Evolutionary conservation across 106 monocot genomes (phyloP).

Genomic region (Chionographis japonica): DNA sequence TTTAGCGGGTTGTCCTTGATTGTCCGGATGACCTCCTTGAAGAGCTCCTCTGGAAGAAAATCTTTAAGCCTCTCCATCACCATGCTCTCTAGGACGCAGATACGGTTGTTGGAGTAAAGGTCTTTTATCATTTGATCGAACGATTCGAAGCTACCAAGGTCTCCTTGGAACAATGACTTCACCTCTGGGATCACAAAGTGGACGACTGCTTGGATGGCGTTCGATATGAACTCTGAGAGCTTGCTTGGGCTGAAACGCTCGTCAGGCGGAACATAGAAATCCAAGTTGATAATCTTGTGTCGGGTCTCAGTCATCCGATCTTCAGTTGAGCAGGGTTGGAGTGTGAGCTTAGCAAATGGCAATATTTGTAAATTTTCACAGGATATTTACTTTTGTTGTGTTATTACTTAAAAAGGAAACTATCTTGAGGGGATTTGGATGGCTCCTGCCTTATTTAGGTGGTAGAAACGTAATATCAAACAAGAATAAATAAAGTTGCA

Average conservation of each 20-base stretch:
- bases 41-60: slow-evolving; percentile 41
- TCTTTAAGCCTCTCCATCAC: slow-evolving; percentile 39
- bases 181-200: slow-evolving; percentile 58
- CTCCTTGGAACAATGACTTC: slow-evolving; percentile 29
- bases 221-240: slow-evolving; percentile 55
- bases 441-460: no score
- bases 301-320: slow-evolving; percentile 42
- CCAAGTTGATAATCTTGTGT: slow-evolving; percentile 30
- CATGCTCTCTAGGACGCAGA: slow-evolving; percentile 7
- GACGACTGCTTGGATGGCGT: slow-evolving; percentile 43
- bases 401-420: no score
- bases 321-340: slow-evolving; percentile 2
- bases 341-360: neutral
- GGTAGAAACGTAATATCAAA: no score
- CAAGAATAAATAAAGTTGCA: no score
- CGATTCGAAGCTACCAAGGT: slow-evolving; percentile 37
- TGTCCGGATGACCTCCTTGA: slow-evolving; percentile 14
- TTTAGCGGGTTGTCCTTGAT: slow-evolving; percentile 31
- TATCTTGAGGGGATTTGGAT: no score
- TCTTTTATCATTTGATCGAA: slow-evolving; percentile 40
- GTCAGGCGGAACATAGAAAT: slow-evolving; percentile 66
- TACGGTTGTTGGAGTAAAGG: slow-evolving; percentile 22
- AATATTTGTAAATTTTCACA: no score
- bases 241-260: slow-evolving; percentile 63
- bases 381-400: no score